These are phyloP conservation scores for Stagonosporopsis rhizophila DNA, from an alignment of 2,329 filamentous ascomycete species.

Conservation along the genomic window DNA sequence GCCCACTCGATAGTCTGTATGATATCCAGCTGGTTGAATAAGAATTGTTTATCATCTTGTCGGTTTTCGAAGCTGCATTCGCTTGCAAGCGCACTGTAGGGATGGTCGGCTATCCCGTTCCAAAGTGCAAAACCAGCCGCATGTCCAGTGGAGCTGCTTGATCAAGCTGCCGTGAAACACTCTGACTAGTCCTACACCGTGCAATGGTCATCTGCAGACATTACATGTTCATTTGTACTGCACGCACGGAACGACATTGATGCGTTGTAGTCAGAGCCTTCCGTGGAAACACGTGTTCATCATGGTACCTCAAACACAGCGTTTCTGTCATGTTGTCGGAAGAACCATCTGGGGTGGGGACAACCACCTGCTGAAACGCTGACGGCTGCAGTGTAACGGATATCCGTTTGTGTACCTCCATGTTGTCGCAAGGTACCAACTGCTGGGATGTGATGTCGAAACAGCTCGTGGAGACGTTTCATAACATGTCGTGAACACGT, in stretches of 20 bases:
- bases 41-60: background rate
- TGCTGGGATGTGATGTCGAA: slow-evolving; percentile 5
- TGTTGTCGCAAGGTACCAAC: slow-evolving; percentile 6
- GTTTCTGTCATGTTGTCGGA: background rate
- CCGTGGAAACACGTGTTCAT: background rate
- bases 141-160: background rate
- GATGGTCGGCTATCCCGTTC: background rate
- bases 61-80: background rate
- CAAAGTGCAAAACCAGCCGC: background rate
- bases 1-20: background rate
- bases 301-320: background rate
- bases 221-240: background rate
- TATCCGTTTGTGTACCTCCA: slow-evolving; percentile 1
- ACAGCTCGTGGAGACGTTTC: slow-evolving; percentile 15
- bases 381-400: slow-evolving; percentile 9
- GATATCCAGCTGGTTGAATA: background rate
- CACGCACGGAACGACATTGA: background rate
- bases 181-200: background rate
- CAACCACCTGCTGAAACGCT: slow-evolving; percentile 1
- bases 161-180: background rate
- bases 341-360: background rate
- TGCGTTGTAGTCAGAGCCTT: too few relatives aligned
- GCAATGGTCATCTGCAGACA: too few relatives aligned
- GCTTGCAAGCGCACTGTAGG: background rate
- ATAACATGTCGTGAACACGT: slow-evolving; percentile 9